Evolutionary conservation across 108 stramenopile genomes (phyloP), one percentile per base, ranked within the genome.

Genomic region (Nitzschia sp.): DNA sequence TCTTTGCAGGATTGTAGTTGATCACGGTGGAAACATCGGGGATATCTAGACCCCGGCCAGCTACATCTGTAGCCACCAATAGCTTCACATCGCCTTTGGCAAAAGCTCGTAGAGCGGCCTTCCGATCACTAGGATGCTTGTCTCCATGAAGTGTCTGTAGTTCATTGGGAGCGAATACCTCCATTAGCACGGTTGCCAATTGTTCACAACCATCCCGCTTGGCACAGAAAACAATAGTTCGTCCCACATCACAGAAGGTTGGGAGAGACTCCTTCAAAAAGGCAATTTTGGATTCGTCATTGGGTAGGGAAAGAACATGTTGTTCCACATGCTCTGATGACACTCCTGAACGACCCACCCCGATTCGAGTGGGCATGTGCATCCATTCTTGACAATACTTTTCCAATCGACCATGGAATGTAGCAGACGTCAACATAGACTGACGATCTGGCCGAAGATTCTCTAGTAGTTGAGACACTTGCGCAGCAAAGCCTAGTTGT

Each of bases 61-160:
- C 99, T 0, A 99, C 98, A 69, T 99, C 99, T 1, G 98, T 99
- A 0, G 98, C 99, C 52, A 99, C 85, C 43, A 99, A 73, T 26
- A 95, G 87, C 29, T 84, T 66, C 58, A 85, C 57, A 8, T 74
- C 6, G 20, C 92, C 87, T 40, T 85, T 88, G 69, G 89, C 72
- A 73, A 99, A 98, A 8, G 80, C 82, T 53, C 66, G 68, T 14
- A 99, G 85, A 38, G 97, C 95, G 21, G 78, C 79, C 55, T 97
- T 96, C 41, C 98, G 88, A 72, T 97, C 96, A 34, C 66, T 65
- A 64, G 93, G 96, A 50, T 95, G 85, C 63, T 96, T 93, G 69
- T 99, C 98, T 5, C 99, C 99, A 74, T 99, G 98, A 19, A 99
- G 82, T 11, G 90, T 95, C 29, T 90, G 96, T 12, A 95, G 70